Evolutionary conservation across 805 yeast genomes (phyloP).

Genomic region (Candida quercuum): DNA sequence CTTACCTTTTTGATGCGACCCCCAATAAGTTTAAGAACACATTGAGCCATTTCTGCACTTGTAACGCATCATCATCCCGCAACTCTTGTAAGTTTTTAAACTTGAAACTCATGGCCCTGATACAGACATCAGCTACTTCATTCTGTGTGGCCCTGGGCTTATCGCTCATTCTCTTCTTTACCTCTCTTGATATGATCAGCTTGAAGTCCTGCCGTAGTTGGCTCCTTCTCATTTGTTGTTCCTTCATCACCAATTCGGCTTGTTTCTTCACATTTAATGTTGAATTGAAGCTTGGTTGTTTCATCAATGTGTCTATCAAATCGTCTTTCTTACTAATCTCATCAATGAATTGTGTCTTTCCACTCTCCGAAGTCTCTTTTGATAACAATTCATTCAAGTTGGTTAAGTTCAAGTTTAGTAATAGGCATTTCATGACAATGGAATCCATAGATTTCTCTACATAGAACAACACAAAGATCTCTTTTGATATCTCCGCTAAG

Average conservation of each 20-base stretch:
- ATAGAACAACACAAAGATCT: conserved; percentile 16
- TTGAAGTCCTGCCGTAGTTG: conserved; percentile 14
- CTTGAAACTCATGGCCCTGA: conserved; percentile 17
- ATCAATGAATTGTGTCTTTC: conserved; percentile 16
- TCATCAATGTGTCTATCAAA: conserved; percentile 18
- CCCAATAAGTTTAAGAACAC: conserved; percentile 14
- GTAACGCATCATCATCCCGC: conserved; percentile 5
- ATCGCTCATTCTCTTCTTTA: conserved; percentile 10
- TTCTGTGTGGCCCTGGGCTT: conserved; percentile 11
- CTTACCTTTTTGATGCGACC: neutral
- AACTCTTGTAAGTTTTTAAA: conserved; percentile 11
- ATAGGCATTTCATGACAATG: conserved; percentile 15
- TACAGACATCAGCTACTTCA: conserved; percentile 22
- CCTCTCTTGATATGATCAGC: conserved; percentile 12
- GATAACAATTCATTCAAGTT: conserved; percentile 7
- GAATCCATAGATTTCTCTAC: conserved; percentile 8
- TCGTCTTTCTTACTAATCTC: conserved; percentile 18
- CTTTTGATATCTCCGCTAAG: conserved; percentile 8
- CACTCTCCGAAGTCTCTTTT: neutral
- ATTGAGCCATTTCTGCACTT: conserved; percentile 16
- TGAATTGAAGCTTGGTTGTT: conserved; percentile 9
- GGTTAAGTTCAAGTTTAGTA: conserved; percentile 11
- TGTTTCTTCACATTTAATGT: conserved; percentile 15
- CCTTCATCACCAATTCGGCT: conserved; percentile 13
- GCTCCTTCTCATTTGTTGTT: conserved; percentile 13